phyloP scores from a whole-genome alignment of 1,284 basidiomycete species.

The Pisolithus thermaeus region DNA sequence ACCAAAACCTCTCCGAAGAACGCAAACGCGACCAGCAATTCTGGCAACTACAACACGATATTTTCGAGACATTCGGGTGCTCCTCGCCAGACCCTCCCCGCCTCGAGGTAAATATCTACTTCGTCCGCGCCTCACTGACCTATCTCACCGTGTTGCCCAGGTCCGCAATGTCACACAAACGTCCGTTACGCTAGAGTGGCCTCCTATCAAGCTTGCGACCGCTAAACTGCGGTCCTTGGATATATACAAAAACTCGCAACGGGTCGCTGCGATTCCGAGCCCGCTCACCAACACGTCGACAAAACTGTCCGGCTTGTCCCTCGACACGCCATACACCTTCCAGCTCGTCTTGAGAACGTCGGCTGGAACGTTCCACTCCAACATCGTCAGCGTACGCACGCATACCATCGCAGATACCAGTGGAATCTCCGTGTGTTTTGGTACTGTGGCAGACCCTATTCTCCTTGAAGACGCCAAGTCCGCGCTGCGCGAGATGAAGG shows the following conservation, averaged over 20 bases:
- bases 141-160: slow-evolving; percentile 32
- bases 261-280: slow-evolving; percentile 81
- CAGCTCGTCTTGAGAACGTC: slow-evolving; percentile 87
- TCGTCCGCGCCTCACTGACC: background rate
- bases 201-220: slow-evolving; percentile 75
- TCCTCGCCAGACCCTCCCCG: slow-evolving; percentile 67
- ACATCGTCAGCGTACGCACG: slow-evolving; percentile 74
- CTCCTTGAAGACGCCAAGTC: slow-evolving; percentile 74
- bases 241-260: slow-evolving; percentile 85
- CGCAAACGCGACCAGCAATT: slow-evolving; percentile 76
- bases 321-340: slow-evolving; percentile 88
- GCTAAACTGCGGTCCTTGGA: slow-evolving; percentile 82
- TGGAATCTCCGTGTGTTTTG: slow-evolving; percentile 90
- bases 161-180: slow-evolving; percentile 94
- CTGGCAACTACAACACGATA: slow-evolving; percentile 75
- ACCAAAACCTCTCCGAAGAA: slow-evolving; percentile 80
- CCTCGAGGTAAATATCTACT: slow-evolving; percentile 44
- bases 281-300: slow-evolving; percentile 79
- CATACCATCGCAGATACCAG: slow-evolving; percentile 93
- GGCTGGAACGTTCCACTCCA: slow-evolving; percentile 84
- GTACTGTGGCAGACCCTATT: slow-evolving; percentile 72
- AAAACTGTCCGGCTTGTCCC: slow-evolving; percentile 84
- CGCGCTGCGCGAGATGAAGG: slow-evolving; percentile 77
- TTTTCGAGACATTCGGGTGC: slow-evolving; percentile 71
- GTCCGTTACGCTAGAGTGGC: slow-evolving; percentile 91